These are phyloP conservation scores for Sphaceloma murrayae DNA, from an alignment of 2,329 filamentous ascomycete species.

Conservation along the genomic window DNA sequence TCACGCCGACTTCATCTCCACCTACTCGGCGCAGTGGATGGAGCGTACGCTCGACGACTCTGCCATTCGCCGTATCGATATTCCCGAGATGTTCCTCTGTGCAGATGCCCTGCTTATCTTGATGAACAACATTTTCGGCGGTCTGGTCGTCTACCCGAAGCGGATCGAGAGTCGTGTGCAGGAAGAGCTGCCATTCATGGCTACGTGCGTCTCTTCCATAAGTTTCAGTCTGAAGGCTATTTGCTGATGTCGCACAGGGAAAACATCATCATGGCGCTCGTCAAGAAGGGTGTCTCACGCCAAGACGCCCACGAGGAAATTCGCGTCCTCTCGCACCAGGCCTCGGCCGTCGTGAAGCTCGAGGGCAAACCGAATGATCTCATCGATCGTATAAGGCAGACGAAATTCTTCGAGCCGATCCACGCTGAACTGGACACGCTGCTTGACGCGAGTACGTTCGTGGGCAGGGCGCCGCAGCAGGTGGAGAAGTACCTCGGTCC, in stretches of 20 bases:
- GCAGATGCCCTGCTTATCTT: slow-evolving; percentile 35
- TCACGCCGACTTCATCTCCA: slow-evolving; percentile 51
- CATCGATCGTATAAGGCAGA: slow-evolving; percentile 63
- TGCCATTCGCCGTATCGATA: slow-evolving; percentile 52
- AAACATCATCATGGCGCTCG: slow-evolving; percentile 68
- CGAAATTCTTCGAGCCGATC: slow-evolving; percentile 57
- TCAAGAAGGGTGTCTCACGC: slow-evolving; percentile 58
- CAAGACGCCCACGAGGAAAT: slow-evolving; percentile 85
- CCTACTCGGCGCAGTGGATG: slow-evolving; percentile 64
- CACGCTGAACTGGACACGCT: slow-evolving; percentile 29
- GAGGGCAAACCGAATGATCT: slow-evolving; percentile 71
- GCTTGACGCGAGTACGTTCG: slow-evolving; percentile 31
- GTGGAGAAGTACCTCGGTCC: slow-evolving; percentile 31
- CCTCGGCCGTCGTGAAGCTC: slow-evolving; percentile 59
- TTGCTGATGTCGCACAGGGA: slow-evolving; percentile 31
- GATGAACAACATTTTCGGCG: slow-evolving; percentile 63
- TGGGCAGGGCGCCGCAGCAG: slow-evolving; percentile 32
- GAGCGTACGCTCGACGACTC: slow-evolving; percentile 71
- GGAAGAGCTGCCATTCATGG: slow-evolving; percentile 80
- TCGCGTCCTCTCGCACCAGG: slow-evolving; percentile 67
- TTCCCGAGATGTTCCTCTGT: slow-evolving; percentile 41
- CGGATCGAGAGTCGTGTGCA: slow-evolving; percentile 58
- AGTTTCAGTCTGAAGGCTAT: not conserved
- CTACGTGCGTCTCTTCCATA: slow-evolving; percentile 36
- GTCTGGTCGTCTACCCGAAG: slow-evolving; percentile 67